Evolutionary conservation across 2,329 filamentous ascomycete genomes (phyloP), one percentile per base, ranked within the genome.

Genomic region (Canariomyces notabilis): DNA sequence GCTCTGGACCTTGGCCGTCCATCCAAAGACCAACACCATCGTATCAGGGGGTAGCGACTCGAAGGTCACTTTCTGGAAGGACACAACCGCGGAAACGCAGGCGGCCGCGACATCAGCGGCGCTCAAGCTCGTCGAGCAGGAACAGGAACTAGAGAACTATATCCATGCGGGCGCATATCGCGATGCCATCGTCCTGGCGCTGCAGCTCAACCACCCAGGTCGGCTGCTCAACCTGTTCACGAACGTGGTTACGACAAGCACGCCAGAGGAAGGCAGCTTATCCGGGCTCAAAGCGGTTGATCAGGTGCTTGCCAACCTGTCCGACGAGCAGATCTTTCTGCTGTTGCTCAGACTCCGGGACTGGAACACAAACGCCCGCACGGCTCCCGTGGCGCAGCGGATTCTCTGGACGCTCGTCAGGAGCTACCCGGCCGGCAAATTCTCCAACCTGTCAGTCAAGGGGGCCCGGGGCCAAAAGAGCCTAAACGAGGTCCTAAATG

Each of bases 281-380:
- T 80, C 74, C 1, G 86, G 85, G 1, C 64, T 82, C 14, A 73
- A 69, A 46, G 79, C 82, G 9, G 91, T 97, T 7, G 93, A 97
- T 57, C 78, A 89, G 42, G 90, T 95, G 0, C 73, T 98, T 1
- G 79, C 75, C n/a, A 79, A 72, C 11, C 74, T 98, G 5, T 85
- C 84, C 4, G 84, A 93, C 57, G 85, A 91, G 57, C 91, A 97
- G 63, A 77, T 98, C 12, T 94, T 88, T 67, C 74, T 81, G 6
- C 76, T 98, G 12, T 76, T 98, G 1, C 73, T 91, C 31, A 77
- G 93, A 48, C 68, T 96, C 36, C 79, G 94, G 37, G 93, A 98
- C 68, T 98, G 93, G 93, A 98, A 98, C 64, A 95, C 93, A 4
- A 97, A 97, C 58, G 89, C 89, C 0, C 79, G 88, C 51, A 95